Percentiles rank a stretch among this genome's conserved stretches.
phyloP scores from a whole-genome alignment of 306 rosid species.

The Acacia melanoxylon region DNA sequence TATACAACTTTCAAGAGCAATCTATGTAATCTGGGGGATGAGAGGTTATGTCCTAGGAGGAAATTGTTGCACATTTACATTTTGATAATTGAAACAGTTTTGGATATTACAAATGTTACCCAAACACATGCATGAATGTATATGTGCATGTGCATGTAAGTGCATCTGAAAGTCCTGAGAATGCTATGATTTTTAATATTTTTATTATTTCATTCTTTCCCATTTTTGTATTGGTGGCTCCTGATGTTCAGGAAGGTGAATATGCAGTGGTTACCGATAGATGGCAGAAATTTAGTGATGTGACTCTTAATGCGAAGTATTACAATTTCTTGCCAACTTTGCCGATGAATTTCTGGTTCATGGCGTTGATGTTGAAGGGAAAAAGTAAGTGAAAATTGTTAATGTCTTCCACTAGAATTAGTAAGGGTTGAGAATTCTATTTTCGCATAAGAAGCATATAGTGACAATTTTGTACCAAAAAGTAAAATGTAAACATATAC shows the following conservation, averaged over 20 bases:
- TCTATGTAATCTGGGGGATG: constrained; percentile 2
- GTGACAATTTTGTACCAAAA: no score
- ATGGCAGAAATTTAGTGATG: constrained; percentile 96
- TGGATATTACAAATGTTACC: background rate
- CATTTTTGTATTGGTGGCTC: constrained; percentile 29
- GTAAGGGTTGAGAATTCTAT: background rate
- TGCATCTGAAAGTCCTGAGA: background rate
- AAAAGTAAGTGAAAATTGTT: constrained; percentile 57
- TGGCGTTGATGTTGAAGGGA: constrained; percentile 98
- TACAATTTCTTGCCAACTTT: constrained; percentile 73
- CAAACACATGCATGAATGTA: background rate
- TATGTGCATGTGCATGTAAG: background rate
- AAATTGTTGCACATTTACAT: background rate
- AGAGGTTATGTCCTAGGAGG: background rate
- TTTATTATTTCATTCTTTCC: background rate
- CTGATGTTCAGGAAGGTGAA: constrained; percentile 65
- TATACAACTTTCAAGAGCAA: constrained; percentile 12
- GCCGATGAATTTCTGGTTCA: constrained; percentile 96
- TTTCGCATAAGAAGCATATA: no score
- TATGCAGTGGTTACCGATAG: constrained; percentile 92
- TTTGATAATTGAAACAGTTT: constrained; percentile 4
- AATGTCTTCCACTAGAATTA: background rate
- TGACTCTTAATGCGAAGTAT: constrained; percentile 58
- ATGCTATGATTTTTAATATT: constrained; percentile 9
- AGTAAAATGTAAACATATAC: no score